Evolutionary conservation across 1,284 basidiomycete genomes (phyloP).

Genomic region (Termitomyces sp.): DNA sequence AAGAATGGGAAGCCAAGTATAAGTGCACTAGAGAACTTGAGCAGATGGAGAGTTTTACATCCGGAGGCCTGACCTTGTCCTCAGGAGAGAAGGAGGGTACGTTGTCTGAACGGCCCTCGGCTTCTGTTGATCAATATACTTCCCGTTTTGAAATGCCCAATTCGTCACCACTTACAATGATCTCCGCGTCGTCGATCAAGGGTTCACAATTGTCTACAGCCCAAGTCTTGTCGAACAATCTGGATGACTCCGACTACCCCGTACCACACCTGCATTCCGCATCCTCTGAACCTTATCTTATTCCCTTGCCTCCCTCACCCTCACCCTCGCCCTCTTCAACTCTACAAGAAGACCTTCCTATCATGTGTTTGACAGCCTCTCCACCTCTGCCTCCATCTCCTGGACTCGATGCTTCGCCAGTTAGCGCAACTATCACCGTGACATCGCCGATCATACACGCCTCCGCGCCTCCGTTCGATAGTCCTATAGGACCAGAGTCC

Average conservation of each 20-base stretch:
- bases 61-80: constrained; percentile 21
- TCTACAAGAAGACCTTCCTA: constrained; percentile 25
- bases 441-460: not conserved
- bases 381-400: constrained; percentile 14
- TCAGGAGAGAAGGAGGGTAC: not conserved
- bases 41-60: constrained; percentile 28
- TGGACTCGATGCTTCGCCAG: not conserved
- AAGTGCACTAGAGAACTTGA: constrained; percentile 21
- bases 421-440: not conserved
- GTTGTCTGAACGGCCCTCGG: not conserved
- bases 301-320: constrained; percentile 16
- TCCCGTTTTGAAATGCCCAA: not conserved
- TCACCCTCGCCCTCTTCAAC: constrained; percentile 16
- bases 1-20: constrained; percentile 42
- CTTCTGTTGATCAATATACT: constrained; percentile 3
- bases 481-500: constrained; percentile 3
- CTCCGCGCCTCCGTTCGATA: not conserved
- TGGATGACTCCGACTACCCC: not conserved
- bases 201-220: not conserved
- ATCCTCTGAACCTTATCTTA: constrained; percentile 4
- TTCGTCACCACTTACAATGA: not conserved
- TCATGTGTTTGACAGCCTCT: constrained; percentile 29
- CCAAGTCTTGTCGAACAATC: not conserved
- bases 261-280: not conserved
- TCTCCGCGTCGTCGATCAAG: not conserved